Percentiles rank a stretch among this genome's conserved stretches.
Conservation (phyloP, 768 basidiomycete genomes). For the Tricholoma flavovirens region DNA sequence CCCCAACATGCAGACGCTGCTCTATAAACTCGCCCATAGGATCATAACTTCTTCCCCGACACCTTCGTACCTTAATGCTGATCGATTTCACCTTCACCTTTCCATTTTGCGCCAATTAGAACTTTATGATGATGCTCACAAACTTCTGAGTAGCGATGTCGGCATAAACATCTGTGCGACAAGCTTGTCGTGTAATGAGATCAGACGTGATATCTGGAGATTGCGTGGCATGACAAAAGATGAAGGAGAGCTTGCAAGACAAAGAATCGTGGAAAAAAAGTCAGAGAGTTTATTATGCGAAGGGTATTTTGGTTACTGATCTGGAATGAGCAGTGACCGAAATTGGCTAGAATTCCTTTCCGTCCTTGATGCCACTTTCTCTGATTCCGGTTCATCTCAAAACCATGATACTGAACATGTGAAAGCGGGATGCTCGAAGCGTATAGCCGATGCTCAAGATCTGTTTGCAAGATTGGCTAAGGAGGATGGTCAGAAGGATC, state of each 20-base stretch:
- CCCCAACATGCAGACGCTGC: constrained; percentile 54
- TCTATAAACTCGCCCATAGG: constrained; percentile 74
- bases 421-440: constrained; percentile 31
- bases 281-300: constrained; percentile 25
- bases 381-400: constrained; percentile 23
- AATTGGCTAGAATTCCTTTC: constrained; percentile 85
- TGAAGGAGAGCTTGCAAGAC: constrained; percentile 57
- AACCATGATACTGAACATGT: constrained; percentile 24
- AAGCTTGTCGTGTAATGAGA: constrained; percentile 69
- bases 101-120: constrained; percentile 64
- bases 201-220: constrained; percentile 67
- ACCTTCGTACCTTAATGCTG: constrained; percentile 59
- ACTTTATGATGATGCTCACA: constrained; percentile 64
- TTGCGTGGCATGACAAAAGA: constrained; percentile 49
- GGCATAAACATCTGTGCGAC: constrained; percentile 64
- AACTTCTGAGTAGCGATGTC: constrained; percentile 60
- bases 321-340: constrained; percentile 49
- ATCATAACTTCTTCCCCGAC: constrained; percentile 59
- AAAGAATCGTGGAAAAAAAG: constrained; percentile 56
- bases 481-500: constrained; percentile 64
- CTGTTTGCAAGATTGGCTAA: constrained; percentile 55
- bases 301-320: neutral
- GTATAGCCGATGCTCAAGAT: constrained; percentile 37
- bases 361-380: constrained; percentile 63
- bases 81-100: constrained; percentile 75